Percentiles rank a stretch among this genome's conserved stretches.
These are phyloP conservation scores for Metarhizium robertsii DNA, from an alignment of 2,329 filamentous ascomycete species.

Conservation along the genomic window DNA sequence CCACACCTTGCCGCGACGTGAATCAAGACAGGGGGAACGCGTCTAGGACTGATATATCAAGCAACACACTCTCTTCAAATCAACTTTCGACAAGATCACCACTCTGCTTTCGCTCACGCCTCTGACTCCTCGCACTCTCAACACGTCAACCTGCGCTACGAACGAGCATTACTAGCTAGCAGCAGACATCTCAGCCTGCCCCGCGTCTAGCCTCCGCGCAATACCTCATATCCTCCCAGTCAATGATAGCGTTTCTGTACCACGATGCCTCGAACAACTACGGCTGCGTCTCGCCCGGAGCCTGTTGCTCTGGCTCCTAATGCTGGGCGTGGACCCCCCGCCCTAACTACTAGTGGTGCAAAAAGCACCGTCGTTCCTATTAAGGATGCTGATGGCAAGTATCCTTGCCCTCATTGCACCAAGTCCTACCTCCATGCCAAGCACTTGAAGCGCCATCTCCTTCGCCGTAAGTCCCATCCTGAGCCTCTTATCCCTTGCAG, in stretches of 20 bases:
- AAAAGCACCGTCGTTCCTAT: constrained; percentile 85
- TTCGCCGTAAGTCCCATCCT: constrained; percentile 69
- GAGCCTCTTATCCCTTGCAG: background rate
- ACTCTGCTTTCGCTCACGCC: no score
- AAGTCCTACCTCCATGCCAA: constrained; percentile 98
- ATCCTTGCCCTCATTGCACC: constrained; percentile 93
- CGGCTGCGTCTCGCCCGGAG: constrained; percentile 61
- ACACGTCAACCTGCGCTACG: constrained; percentile 46
- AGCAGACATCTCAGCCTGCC: constrained; percentile 37
- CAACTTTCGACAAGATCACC: no score
- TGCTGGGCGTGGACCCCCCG: constrained; percentile 32
- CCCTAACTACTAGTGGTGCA: constrained; percentile 35
- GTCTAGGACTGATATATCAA: no score
- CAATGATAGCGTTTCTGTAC: constrained; percentile 46
- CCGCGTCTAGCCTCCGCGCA: constrained; percentile 41
- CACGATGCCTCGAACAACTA: constrained; percentile 60
- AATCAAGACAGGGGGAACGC: no score
- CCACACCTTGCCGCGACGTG: no score
- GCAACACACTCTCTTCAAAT: no score
- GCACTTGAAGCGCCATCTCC: constrained; percentile 90
- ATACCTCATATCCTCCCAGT: constrained; percentile 47
- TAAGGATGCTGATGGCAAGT: constrained; percentile 96
- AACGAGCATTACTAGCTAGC: constrained; percentile 41
- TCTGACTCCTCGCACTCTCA: constrained; percentile 36
- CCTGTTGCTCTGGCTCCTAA: constrained; percentile 69